Evolutionary conservation across 768 basidiomycete species (phyloP), one percentile per base, ranked within the genome.

Genomic region (Boletus insuetus): DNA sequence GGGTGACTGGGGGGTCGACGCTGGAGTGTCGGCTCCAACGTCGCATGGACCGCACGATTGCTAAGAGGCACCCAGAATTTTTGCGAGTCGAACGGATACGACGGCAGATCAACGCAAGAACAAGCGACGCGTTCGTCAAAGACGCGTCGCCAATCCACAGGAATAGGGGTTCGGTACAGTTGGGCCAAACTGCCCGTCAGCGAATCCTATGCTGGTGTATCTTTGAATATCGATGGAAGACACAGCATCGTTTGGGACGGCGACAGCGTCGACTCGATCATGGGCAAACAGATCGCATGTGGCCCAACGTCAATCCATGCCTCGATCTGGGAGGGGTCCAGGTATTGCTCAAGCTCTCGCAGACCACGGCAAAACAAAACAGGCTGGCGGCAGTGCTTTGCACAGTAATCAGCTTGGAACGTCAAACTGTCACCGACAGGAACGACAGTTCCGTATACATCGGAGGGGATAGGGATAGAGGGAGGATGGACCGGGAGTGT

Each of bases 221-320:
- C 68, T 63, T 74, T 82, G 34, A 77, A 71, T 45, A 88, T 67
- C 1, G 86, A 83, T 0, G 76, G 70, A 32, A 89, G 69, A 11
- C 82, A 68, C 4, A 79, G 38, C 0, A 64, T 58, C 13, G 71
- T 61, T 52, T 73, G 74, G 11, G 74, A 71, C 3, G 46, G 47
- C 24, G 55, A 39, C 40, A 69, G 29, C 13, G 56, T 57, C 26
- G 59, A 17, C 64, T 75, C 77, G 10, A 90, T 63, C 79, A 87
- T 80, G 0, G 85, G 79, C 3, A 87, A 71, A 14, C 78, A 77
- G 5, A 77, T 76, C 0, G 80, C 71, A 57, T 87, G 85, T 11
- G 87, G 85, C 3, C 87, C 83, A 41, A 89, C 76, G 66, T 90
- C 88, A 10, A 90, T 73, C 82, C 83, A 89, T 0, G 75, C 76